These are phyloP conservation scores for Mucuna pruriens DNA, from an alignment of 306 rosid species.

Conservation along the genomic window DNA sequence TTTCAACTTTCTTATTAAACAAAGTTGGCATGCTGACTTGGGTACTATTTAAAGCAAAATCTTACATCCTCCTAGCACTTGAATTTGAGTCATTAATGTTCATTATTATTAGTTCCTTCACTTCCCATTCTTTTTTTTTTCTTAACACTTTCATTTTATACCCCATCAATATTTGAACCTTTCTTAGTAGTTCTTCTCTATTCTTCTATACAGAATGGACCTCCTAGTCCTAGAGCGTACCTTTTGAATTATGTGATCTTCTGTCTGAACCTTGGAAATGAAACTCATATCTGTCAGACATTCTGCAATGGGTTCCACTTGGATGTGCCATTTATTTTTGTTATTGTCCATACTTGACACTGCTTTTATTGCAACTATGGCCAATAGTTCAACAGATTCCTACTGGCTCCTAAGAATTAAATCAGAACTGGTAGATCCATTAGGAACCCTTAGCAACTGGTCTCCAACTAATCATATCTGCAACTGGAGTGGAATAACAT, in stretches of 20 bases:
- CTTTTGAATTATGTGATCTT: conserved; percentile 33
- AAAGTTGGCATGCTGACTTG: conserved; percentile 47
- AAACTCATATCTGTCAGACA: conserved; percentile 35
- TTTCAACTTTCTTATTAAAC: conserved; percentile 29
- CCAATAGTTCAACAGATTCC: conserved; percentile 55
- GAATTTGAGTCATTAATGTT: conserved; percentile 29
- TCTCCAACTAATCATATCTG: conserved; percentile 61
- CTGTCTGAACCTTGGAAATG: conserved; percentile 46
- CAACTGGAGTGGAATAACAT: conserved; percentile 77
- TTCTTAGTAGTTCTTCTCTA: conserved; percentile 30
- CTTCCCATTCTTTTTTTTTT: conserved; percentile 34
- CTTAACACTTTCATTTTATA: conserved; percentile 31
- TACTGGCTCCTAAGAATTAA: conserved; percentile 71
- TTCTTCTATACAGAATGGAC: conserved; percentile 40
- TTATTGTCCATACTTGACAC: conserved; percentile 44
- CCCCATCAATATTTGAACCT: conserved; percentile 4
- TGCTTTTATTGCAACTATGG: conserved; percentile 49
- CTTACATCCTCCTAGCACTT: conserved; percentile 41
- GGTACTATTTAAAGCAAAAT: conserved; percentile 56
- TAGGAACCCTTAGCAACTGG: conserved; percentile 71
- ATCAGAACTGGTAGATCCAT: conserved; percentile 69
- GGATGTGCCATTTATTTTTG: conserved; percentile 53
- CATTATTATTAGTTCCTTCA: conserved; percentile 38
- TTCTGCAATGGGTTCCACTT: conserved; percentile 53
- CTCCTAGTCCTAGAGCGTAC: conserved; percentile 26